Evolutionary conservation across 2,329 filamentous ascomycete species (phyloP), one percentile per base, ranked within the genome.

Genomic region (Colletotrichum phormii): DNA sequence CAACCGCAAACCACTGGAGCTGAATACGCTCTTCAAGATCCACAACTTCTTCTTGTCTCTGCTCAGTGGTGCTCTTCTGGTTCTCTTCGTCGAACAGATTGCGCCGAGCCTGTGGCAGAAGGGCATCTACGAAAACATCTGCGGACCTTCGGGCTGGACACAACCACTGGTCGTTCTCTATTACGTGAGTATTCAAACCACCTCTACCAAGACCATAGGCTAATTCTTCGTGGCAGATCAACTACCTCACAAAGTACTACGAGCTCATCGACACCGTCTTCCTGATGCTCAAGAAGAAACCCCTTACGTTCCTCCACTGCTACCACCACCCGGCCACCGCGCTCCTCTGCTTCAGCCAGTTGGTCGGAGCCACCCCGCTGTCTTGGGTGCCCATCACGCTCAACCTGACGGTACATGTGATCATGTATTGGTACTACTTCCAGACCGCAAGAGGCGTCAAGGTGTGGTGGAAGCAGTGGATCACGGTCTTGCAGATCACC

Each of bases 401-500:
- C 77, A 97, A 97, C 87, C 85, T 97, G 81, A 89, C 89, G 74
- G 94, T 97, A 65, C 94, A 97, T 84, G 94, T 97, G 67, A 92
- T 97, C 80, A 97, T 97, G 94, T 97, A 97, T 91, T 97, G 94
- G 94, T 97, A 97, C 89, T 97, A 97, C 89, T 97, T 97, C 90
- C 94, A 97, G 87, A 94, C 93, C 79, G 94, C 94, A 62, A 93
- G 94, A 75, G 95, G 95, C 75, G 90, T 97, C 82, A 91, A 90
- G 79, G 95, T 97, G 84, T 96, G 94, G 94, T 97, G 94, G 94
- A 97, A 97, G 91, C 93, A 97, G 84, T 97, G 94, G 91, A 95
- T 97, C 82, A 97, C 94, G 76, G 92, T 94, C 80, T 91, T 97
- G 80, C 95, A 97, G 84, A 97, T 97, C 83, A 89, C 91, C 77